Evolutionary conservation across 2,329 filamentous ascomycete species (phyloP), one percentile per base, ranked within the genome.

Genomic region (Nemania sp.): DNA sequence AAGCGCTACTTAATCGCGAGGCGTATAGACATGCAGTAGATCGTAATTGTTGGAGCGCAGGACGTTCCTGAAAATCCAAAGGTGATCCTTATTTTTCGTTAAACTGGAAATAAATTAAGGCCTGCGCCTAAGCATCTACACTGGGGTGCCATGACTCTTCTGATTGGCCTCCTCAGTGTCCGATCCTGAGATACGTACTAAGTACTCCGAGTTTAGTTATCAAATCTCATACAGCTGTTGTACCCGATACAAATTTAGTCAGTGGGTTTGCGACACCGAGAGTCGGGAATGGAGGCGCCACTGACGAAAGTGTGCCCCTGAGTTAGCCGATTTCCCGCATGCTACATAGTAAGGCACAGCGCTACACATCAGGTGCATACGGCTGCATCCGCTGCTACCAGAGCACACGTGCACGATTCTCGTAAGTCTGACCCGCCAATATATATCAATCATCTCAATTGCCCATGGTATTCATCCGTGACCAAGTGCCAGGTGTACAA

Each of bases 31-130:
- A 33, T 51, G 3, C 12, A 26, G 42, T 15, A 19, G 17, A 45
- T 44, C 14, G 14, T 20, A 46, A 45, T 51, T 8, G 15, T 20
- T 42, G 33, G 31, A 24, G 15, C 33, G 19, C 5, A 39, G 14
- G 17, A 17, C 11, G 15, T 37, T 26, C 40, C 40, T 34, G 3
- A 9, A 34, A 37, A 57, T 52, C 37, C 39, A 26, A 42, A 26
- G 47, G 34, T 40, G 49, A 51, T 56, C 42, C 44, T 48, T 52
- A 42, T 55, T 45, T 26, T 44, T 19, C 23, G 24, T 39, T 37
- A 3, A 40, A 46, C 44, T 31, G 52, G 56, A 62, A 60, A 64
- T 60, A 48, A 41, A 63, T 66, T 61, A 64, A 51, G 57, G 59
- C 52, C 44, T 50, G 42, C 56, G 42, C 49, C 50, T 52, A 49